Conservation (phyloP, 1,284 basidiomycete genomes). For the Anthracocystis panici-leucophaei region DNA sequence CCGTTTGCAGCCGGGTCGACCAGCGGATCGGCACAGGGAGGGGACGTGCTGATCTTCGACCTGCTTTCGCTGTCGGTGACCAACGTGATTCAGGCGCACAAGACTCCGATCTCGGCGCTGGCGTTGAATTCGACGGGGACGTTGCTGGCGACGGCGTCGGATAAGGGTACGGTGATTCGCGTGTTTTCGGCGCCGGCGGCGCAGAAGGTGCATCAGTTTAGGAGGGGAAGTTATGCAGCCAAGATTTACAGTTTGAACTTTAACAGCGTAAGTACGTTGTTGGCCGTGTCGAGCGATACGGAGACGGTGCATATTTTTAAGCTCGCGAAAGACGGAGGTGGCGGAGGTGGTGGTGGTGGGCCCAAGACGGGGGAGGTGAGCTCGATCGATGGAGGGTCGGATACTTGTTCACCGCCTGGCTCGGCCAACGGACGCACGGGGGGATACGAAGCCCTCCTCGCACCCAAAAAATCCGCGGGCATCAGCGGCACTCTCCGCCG, state of each 20-base stretch:
- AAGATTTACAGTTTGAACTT: constrained; percentile 92
- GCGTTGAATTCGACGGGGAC: constrained; percentile 88
- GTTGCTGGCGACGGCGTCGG: constrained; percentile 90
- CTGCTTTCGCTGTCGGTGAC: constrained; percentile 89
- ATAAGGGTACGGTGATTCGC: constrained; percentile 96
- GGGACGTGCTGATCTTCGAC: constrained; percentile 76
- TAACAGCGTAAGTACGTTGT: constrained; percentile 83
- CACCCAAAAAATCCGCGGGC: constrained; percentile 49
- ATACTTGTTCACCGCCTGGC: constrained; percentile 27
- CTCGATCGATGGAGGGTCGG: constrained; percentile 25
- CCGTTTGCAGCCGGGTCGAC: constrained; percentile 63
- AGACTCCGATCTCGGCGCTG: constrained; percentile 88
- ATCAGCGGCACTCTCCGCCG: constrained; percentile 70
- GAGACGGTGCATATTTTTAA: constrained; percentile 98
- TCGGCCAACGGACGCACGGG: constrained; percentile 39
- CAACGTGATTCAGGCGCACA: constrained; percentile 97
- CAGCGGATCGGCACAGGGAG: constrained; percentile 25
- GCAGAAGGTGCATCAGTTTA: constrained; percentile 93
- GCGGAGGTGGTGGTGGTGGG: too few relatives aligned
- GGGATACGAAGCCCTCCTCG: constrained; percentile 70
- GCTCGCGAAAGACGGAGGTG: constrained; percentile 72
- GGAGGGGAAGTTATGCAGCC: constrained; percentile 86
- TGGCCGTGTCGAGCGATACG: constrained; percentile 91
- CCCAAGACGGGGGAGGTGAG: neutral
- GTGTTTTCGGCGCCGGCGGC: constrained; percentile 92